A percentile compares a stretch with the other conserved stretches of the same genome.
Evolutionary conservation across 768 basidiomycete species (phyloP).

Genomic region (Sporobolomyces pararoseus): DNA sequence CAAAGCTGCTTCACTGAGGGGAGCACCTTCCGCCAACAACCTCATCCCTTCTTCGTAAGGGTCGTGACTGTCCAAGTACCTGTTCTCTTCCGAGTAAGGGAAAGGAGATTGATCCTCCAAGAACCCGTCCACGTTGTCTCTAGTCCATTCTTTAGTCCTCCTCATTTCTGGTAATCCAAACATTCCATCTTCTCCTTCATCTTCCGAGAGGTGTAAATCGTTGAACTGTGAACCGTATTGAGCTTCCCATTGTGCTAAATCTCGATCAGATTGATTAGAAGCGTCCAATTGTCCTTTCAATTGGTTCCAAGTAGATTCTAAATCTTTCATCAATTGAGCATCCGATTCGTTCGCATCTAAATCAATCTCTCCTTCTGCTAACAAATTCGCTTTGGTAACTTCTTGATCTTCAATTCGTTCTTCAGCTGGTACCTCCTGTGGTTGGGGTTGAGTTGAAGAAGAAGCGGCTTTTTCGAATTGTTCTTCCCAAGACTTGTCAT

Average conservation of each 20-base stretch:
- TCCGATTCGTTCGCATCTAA: conserved; percentile 38
- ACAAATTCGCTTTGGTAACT: conserved; percentile 22
- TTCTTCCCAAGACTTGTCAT: conserved; percentile 45
- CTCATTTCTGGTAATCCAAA: conserved; percentile 10
- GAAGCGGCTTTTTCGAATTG: conserved; percentile 37
- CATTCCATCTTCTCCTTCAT: conserved; percentile 31
- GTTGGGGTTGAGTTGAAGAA: background rate
- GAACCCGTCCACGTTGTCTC: conserved; percentile 44
- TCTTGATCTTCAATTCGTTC: background rate
- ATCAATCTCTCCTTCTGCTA: conserved; percentile 31
- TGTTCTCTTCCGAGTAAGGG: conserved; percentile 48
- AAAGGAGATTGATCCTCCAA: conserved; percentile 40
- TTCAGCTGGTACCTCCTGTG: too few species aligned
- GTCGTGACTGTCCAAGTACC: conserved; percentile 42
- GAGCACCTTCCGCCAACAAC: conserved; percentile 72
- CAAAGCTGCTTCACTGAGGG: conserved; percentile 78
- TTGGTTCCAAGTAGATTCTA: conserved; percentile 43
- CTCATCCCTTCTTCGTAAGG: conserved; percentile 63
- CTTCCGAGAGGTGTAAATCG: conserved; percentile 41
- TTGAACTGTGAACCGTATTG: conserved; percentile 47
- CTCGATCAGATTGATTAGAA: conserved; percentile 16
- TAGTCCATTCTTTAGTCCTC: conserved; percentile 23
- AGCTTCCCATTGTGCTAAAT: conserved; percentile 47
- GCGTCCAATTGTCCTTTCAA: conserved; percentile 33
- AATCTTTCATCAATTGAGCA: conserved; percentile 37